phyloP scores from a whole-genome alignment of 108 stramenopile species.

The Fragilaria radians region DNA sequence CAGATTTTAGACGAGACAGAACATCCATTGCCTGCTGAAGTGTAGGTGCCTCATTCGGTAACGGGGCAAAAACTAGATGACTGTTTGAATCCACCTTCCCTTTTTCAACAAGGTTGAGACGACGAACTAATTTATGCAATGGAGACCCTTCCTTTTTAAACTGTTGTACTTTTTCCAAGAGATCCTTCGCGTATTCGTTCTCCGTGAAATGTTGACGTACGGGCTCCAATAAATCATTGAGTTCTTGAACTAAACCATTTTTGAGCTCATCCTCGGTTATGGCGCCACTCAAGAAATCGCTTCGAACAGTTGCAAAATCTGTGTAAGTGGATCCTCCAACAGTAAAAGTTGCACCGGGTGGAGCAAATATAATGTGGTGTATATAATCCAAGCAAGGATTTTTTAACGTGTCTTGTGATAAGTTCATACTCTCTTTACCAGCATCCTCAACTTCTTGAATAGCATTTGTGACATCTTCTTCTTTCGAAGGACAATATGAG shows the following conservation, averaged over 20 bases:
- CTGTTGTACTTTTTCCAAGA: constrained; percentile 84
- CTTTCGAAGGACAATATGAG: constrained; percentile 85
- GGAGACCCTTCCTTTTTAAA: constrained; percentile 66
- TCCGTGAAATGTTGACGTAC: constrained; percentile 92
- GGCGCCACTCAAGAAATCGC: constrained; percentile 74
- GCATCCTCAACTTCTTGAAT: constrained; percentile 38
- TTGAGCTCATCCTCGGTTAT: constrained; percentile 73
- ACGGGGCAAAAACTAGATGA: constrained; percentile 80
- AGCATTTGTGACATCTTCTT: constrained; percentile 9
- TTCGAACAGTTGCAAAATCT: constrained; percentile 65
- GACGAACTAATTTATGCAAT: constrained; percentile 36
- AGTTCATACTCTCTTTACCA: constrained; percentile 85
- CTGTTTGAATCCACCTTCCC: constrained; percentile 49
- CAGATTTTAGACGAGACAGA: constrained; percentile 23
- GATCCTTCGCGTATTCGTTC: constrained; percentile 77
- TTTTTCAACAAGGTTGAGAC: constrained; percentile 59
- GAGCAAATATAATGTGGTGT: constrained; percentile 89
- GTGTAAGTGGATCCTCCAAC: constrained; percentile 60
- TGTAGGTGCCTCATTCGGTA: constrained; percentile 60
- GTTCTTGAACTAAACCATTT: constrained; percentile 67
- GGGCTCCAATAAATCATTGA: constrained; percentile 92
- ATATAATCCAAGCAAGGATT: constrained; percentile 97
- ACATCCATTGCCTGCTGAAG: constrained; percentile 72
- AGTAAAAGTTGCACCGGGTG: constrained; percentile 65
- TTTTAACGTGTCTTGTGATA: constrained; percentile 67